Conservation (phyloP, 805 yeast species). For the Ogataea henricii region DNA sequence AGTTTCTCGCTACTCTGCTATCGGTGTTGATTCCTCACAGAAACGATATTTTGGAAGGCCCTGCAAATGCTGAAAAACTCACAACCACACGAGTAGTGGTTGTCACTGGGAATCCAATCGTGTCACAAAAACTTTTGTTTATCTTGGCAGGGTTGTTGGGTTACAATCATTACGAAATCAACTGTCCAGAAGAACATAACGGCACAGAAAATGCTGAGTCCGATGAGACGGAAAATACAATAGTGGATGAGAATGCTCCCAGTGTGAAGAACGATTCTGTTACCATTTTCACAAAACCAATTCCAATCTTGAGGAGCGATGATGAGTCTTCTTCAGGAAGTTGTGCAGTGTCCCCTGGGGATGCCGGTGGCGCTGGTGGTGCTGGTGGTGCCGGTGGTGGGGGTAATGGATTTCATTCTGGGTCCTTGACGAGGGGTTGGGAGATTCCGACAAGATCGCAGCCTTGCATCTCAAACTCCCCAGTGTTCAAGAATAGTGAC, state of each 20-base stretch:
- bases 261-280: slow-evolving; percentile 2
- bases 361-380: neutral
- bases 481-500: slow-evolving; percentile 15
- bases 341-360: slow-evolving; percentile 18
- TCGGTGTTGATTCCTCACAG: slow-evolving; percentile 47
- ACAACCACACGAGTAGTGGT: slow-evolving; percentile 47
- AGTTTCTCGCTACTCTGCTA: slow-evolving; percentile 50
- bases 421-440: slow-evolving; percentile 41
- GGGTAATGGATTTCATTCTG: slow-evolving; percentile 11
- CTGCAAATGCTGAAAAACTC: slow-evolving; percentile 27
- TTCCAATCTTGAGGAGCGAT: slow-evolving; percentile 23
- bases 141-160: slow-evolving; percentile 53
- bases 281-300: slow-evolving; percentile 20
- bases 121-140: slow-evolving; percentile 55
- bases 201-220: neutral
- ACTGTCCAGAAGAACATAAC: neutral
- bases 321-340: slow-evolving; percentile 6
- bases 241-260: neutral
- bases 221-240: slow-evolving; percentile 9
- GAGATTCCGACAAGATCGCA: slow-evolving; percentile 38
- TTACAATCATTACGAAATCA: slow-evolving; percentile 29
- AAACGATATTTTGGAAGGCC: slow-evolving; percentile 37
- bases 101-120: slow-evolving; percentile 57
- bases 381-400: slow-evolving; percentile 7
- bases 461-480: slow-evolving; percentile 27